Base-by-base conservation (phyloP, 164 flowering plant genomes). In the Umbilicus rupestris region DNA sequence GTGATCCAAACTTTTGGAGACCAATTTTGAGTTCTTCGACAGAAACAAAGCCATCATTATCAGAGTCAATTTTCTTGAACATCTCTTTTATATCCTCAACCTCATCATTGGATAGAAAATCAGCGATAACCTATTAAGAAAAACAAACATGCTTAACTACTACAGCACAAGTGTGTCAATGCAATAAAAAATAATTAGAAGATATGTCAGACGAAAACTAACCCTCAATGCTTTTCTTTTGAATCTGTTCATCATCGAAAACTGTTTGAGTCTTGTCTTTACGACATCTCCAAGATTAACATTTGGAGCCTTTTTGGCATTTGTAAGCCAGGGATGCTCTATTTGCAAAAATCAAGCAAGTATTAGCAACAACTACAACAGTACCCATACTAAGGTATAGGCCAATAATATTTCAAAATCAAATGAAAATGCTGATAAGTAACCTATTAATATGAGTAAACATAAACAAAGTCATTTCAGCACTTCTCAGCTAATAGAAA, bases 251-350 rank as follows among this genome's bases (percentile, higher is more conserved):
- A 94, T 94, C 69, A 79, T 78, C 44, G 99, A 92, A 75, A 94
- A 94, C 70, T 94, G 99, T 79, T 79, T 94, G 65, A 94, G 93
- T 65, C 99, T 84, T 70, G 96, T 70, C 78, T 93, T 85, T 75
- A 94, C 99, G 66, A 89, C 85, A 81, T 94, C 99, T 64, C 97
- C 99, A 35, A 94, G 66, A 22, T 96, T 96, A 33, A 94, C 96
- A 82, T 94, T 89, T 74, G 99, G 67, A 74, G 97, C 96, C 76
- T 94, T 94, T 81, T 94, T 94, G 11, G 90, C 85, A 82, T 94
- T 89, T 62, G 88, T 95, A 68, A 94, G 63, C 99, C 99, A 94
- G n/a, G 96, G 74, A 72, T 94, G 97, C 29, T 91, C 99, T 91
- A 57, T 68, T 69, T 67, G 44, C 44, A 41, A 33, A 11, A 41